Conservation (phyloP, 1,139 yeast genomes). For the Pichiaceae sp. region DNA sequence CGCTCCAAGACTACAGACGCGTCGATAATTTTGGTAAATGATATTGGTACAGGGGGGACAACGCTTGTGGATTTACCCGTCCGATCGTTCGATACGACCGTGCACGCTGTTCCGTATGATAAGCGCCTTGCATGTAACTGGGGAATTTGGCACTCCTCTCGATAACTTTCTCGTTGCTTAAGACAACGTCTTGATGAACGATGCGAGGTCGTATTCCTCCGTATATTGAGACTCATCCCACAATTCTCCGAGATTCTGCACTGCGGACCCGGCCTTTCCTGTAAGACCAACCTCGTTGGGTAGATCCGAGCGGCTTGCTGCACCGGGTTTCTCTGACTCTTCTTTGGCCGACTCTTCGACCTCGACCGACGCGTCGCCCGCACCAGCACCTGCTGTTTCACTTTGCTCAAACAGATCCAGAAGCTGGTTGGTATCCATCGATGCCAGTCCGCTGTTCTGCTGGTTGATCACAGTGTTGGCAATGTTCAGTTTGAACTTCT, state of each 20-base stretch:
- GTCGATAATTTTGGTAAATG: too few relatives aligned
- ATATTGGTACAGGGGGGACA: too few relatives aligned
- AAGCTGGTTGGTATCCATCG: slow-evolving; percentile 95
- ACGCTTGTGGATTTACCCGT: too few relatives aligned
- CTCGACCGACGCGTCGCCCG: not conserved
- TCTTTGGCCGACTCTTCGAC: not conserved
- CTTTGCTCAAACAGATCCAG: slow-evolving; percentile 68
- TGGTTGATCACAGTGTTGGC: slow-evolving; percentile 96
- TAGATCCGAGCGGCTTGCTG: slow-evolving; percentile 25
- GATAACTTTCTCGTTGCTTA: too few relatives aligned
- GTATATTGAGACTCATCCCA: slow-evolving; percentile 97
- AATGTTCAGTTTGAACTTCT: slow-evolving; percentile 93
- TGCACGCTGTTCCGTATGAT: too few relatives aligned
- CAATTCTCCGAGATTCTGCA: slow-evolving; percentile 84
- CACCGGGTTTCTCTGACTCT: slow-evolving; percentile 7
- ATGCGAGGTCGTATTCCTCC: slow-evolving; percentile 91
- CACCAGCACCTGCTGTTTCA: slow-evolving; percentile 39
- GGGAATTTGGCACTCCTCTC: too few relatives aligned
- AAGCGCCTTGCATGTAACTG: too few relatives aligned
- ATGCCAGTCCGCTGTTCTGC: slow-evolving; percentile 87
- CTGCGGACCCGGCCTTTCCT: slow-evolving; percentile 60
- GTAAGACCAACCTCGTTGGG: slow-evolving; percentile 57
- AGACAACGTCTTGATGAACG: slow-evolving; percentile 82
- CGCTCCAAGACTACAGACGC: too few relatives aligned
- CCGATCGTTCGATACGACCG: too few relatives aligned